Conservation (phyloP, 352 stramenopile species). For the Globisporangium cystogenes region DNA sequence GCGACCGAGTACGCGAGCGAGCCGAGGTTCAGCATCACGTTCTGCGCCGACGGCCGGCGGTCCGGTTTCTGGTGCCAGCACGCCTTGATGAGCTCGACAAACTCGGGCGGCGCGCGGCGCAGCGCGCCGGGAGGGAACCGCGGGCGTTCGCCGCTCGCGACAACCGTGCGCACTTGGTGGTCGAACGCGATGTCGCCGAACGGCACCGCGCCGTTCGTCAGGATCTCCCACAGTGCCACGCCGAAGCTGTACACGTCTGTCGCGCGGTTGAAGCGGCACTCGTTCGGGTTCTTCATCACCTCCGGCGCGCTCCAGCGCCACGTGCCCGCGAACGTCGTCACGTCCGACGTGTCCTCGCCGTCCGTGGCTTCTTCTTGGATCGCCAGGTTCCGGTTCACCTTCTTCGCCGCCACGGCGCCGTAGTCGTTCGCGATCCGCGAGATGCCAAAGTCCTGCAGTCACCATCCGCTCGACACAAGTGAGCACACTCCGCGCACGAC, state of each 20-base stretch:
- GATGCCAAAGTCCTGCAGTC: conserved; percentile 52
- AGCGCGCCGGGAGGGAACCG: conserved; percentile 29
- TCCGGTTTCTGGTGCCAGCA: conserved; percentile 62
- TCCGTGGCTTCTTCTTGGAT: conserved; percentile 9
- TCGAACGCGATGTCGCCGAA: conserved; percentile 67
- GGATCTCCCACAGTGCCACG: conserved; percentile 61
- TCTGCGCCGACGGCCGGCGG: conserved; percentile 42
- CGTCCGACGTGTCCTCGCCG: conserved; percentile 25
- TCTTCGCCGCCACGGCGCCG: conserved; percentile 27
- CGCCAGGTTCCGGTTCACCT: conserved; percentile 12
- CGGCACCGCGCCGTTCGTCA: conserved; percentile 55
- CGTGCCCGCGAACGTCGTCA: conserved; percentile 65
- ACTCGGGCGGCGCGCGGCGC: conserved; percentile 43
- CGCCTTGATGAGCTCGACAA: conserved; percentile 52
- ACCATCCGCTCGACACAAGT: not conserved
- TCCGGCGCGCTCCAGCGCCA: conserved; percentile 75
- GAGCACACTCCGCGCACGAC: too few relatives aligned
- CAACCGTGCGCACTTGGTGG: conserved; percentile 56
- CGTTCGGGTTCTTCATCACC: conserved; percentile 63
- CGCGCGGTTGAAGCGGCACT: conserved; percentile 62
- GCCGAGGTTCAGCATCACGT: conserved; percentile 50
- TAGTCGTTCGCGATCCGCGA: conserved; percentile 69
- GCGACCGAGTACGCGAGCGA: conserved; percentile 54
- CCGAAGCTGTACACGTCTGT: conserved; percentile 80
- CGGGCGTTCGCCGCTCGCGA: conserved; percentile 48